Evolutionary conservation across 805 yeast species (phyloP).

Genomic region (Monosporozyma yasuniensis): DNA sequence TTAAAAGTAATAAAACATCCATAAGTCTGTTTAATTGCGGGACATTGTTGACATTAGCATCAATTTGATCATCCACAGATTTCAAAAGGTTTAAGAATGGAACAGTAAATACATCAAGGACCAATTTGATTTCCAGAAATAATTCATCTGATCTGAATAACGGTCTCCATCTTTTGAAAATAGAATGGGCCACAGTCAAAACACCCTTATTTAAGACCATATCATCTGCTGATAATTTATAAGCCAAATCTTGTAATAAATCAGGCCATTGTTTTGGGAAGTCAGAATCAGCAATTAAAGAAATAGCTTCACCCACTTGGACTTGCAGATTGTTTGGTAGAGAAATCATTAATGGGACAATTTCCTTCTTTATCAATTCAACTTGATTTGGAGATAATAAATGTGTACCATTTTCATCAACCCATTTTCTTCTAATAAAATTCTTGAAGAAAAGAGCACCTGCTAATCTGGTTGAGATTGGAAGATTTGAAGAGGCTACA

Average conservation of each 20-base stretch:
- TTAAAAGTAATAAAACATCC: constrained; percentile 59
- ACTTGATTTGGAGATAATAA: constrained; percentile 54
- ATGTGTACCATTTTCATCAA: constrained; percentile 80
- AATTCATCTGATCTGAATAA: constrained; percentile 84
- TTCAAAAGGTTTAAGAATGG: constrained; percentile 70
- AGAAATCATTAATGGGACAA: constrained; percentile 76
- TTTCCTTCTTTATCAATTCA: constrained; percentile 58
- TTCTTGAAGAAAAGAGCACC: constrained; percentile 89
- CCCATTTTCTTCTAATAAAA: constrained; percentile 76
- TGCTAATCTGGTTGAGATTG: constrained; percentile 61
- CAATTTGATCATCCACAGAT: constrained; percentile 59
- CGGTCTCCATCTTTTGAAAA: constrained; percentile 95
- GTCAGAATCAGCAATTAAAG: constrained; percentile 90
- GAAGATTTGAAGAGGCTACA: constrained; percentile 53
- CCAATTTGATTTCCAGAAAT: constrained; percentile 79
- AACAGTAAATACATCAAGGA: constrained; percentile 67
- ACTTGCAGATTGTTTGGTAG: constrained; percentile 72
- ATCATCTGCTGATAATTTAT: constrained; percentile 54
- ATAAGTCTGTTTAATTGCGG: constrained; percentile 48
- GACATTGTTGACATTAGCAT: constrained; percentile 36
- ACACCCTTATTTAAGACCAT: constrained; percentile 76
- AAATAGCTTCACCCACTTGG: constrained; percentile 92
- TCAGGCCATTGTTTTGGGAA: constrained; percentile 87
- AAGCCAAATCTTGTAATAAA: constrained; percentile 63
- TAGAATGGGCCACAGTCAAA: constrained; percentile 85